Evolutionary conservation across 1,284 basidiomycete genomes (phyloP), one percentile per base, ranked within the genome.

Genomic region (Lignosus rhinocerotis): DNA sequence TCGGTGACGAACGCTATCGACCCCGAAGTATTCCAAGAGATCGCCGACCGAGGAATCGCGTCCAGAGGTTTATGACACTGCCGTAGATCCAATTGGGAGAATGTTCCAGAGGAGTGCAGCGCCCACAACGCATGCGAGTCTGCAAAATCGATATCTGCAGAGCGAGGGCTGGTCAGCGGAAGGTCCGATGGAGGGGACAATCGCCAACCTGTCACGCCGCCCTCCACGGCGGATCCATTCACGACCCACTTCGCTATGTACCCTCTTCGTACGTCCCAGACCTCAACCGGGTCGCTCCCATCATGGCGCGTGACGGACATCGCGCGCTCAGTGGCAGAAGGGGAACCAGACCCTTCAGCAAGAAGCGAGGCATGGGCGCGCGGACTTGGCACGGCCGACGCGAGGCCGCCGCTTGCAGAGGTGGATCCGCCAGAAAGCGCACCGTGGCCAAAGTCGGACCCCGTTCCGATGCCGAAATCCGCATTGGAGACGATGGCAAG

Each of bases 221-320:
- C 87, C 58, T 92, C 90, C 2, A 76, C 76, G 10, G 81, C 76
- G 14, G 82, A 84, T 19, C 83, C 83, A 19, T 78, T 79, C 6
- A 94, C 78, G 0, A 83, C 80, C 84, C 93, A 95, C 72, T 95
- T 95, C 6, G 90, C 86, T 46, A 95, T 80, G 79, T 90, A 90
- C 4, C 86, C 84, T 38, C 93, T 78, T 41, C 93, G 79, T 0
- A 93, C 91, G 69, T 96, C 93, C 93, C 93, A 96, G 17, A 95
- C 86, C 68, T 95, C 92, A 21, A 94, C 79, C 0, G 82, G 75
- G 67, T 90, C 87, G 1, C 83, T 82, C 5, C 70, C 75, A 51
- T 57, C 74, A 50, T 63, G 74, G 69, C 48, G 69, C 62, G 56
- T 69, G 63, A 53, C 69, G 51, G 48, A 66, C 62, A 50, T 69